Percentiles rank a stretch among this genome's conserved stretches.
Conservation (phyloP, 2,329 filamentous ascomycete species). For the Chrysosporium keratinophilum region DNA sequence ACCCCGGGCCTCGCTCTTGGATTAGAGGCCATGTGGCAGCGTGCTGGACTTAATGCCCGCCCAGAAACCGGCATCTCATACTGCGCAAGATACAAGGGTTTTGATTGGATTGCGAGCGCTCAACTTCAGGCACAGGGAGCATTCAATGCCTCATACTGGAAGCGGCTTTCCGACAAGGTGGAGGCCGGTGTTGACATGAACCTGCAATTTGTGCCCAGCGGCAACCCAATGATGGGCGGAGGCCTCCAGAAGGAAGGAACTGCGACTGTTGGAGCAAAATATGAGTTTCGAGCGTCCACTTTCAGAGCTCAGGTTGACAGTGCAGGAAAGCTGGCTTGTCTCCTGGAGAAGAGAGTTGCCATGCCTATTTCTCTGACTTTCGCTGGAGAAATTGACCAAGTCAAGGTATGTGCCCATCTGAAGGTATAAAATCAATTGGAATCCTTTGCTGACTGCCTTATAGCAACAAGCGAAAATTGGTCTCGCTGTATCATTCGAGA, state of each 20-base stretch:
- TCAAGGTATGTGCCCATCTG: conserved; percentile 57
- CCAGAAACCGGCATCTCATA: conserved; percentile 90
- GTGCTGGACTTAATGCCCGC: conserved; percentile 67
- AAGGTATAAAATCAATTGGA: not conserved
- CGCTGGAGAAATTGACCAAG: conserved; percentile 91
- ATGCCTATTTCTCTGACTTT: conserved; percentile 89
- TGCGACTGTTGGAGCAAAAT: conserved; percentile 89
- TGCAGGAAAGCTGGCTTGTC: conserved; percentile 80
- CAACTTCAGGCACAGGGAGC: conserved; percentile 83
- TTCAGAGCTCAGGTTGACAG: conserved; percentile 96
- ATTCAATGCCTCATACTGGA: conserved; percentile 88
- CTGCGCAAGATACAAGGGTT: conserved; percentile 78
- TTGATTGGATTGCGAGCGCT: conserved; percentile 85
- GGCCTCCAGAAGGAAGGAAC: conserved; percentile 73
- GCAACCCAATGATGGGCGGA: conserved; percentile 61
- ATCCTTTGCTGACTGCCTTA: conserved; percentile 14
- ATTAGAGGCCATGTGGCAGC: conserved; percentile 89
- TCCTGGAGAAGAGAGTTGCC: conserved; percentile 91
- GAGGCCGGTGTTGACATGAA: conserved; percentile 94
- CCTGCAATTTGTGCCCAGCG: conserved; percentile 62
- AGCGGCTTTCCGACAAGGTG: conserved; percentile 81
- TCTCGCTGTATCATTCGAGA: conserved; percentile 84
- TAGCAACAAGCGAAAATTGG: conserved; percentile 94
- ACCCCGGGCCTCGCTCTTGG: conserved; percentile 80
- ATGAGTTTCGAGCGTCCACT: conserved; percentile 91